phyloP scores from a whole-genome alignment of 2,329 filamentous ascomycete species.

The Paecilomyces sp. region DNA sequence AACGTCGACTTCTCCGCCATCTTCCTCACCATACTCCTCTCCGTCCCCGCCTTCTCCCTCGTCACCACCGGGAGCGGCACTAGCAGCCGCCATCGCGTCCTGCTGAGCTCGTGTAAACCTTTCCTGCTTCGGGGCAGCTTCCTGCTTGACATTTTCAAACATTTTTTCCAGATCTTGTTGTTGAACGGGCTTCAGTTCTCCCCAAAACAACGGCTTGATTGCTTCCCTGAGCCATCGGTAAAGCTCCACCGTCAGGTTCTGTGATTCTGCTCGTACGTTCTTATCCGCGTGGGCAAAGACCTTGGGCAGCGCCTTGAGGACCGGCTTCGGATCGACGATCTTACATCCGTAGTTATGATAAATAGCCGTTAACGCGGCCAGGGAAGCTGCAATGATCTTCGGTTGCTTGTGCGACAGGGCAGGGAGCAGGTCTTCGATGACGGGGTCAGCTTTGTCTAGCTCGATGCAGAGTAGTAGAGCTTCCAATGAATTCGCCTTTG shows the following conservation, averaged over 20 bases:
- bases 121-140: conserved; percentile 82
- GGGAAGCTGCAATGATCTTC: conserved; percentile 71
- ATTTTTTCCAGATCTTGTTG: conserved; percentile 88
- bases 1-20: conserved; percentile 63
- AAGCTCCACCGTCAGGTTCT: conserved; percentile 83
- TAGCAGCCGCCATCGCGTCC: conserved; percentile 67
- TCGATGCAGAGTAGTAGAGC: conserved; percentile 84
- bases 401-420: conserved; percentile 81
- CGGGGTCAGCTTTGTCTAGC: conserved; percentile 73
- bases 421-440: conserved; percentile 85
- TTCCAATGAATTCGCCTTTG: conserved; percentile 80
- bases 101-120: conserved; percentile 83
- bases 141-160: conserved; percentile 88
- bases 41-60: conserved; percentile 51
- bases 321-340: conserved; percentile 83
- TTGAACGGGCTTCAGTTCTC: conserved; percentile 88
- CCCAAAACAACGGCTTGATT: conserved; percentile 98
- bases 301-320: conserved; percentile 81
- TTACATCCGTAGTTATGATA: conserved; percentile 95
- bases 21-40: conserved; percentile 53
- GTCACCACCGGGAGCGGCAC: conserved; percentile 51
- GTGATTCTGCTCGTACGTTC: conserved; percentile 90
- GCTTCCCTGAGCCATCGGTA: conserved; percentile 96
- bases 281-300: conserved; percentile 96
- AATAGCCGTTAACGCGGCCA: conserved; percentile 72